Evolutionary conservation across 306 rosid species (phyloP).

Genomic region (Alnus rubra): DNA sequence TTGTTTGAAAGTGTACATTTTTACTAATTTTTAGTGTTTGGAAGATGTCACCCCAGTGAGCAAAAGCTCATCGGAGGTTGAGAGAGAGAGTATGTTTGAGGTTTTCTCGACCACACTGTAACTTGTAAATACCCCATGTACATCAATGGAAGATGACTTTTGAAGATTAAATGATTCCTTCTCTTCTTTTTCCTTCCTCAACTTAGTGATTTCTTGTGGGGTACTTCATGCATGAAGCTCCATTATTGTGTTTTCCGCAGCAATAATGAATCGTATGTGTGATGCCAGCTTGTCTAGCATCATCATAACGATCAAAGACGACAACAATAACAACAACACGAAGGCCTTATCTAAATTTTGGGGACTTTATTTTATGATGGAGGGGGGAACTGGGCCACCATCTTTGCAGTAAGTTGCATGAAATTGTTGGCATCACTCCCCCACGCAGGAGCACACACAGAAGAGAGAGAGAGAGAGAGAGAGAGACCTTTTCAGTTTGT

Average conservation of each 20-base stretch:
- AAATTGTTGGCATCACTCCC: too few relatives aligned
- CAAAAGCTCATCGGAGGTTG: slow-evolving; percentile 76
- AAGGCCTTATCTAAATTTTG: slow-evolving; percentile 20
- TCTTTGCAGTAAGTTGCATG: too few relatives aligned
- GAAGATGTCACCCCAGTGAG: slow-evolving; percentile 68
- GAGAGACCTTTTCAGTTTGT: background rate
- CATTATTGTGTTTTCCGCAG: slow-evolving; percentile 29
- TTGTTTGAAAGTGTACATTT: slow-evolving; percentile 62
- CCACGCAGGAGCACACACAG: too few relatives aligned
- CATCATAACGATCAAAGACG: background rate
- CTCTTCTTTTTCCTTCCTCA: background rate
- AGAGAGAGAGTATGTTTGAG: slow-evolving; percentile 37
- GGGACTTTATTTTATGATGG: background rate
- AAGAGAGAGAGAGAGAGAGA: too few relatives aligned
- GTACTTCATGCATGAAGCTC: slow-evolving; percentile 22
- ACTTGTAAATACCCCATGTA: slow-evolving; percentile 76
- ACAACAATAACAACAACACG: background rate
- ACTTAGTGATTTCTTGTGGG: slow-evolving; percentile 21
- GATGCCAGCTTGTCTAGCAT: slow-evolving; percentile 27
- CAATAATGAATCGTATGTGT: slow-evolving; percentile 22
- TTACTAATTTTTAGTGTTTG: slow-evolving; percentile 55
- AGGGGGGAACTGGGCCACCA: background rate
- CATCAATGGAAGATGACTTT: slow-evolving; percentile 56
- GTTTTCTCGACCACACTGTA: slow-evolving; percentile 58
- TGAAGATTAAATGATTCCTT: slow-evolving; percentile 17